Base-by-base conservation (phyloP, 371 early-diverging fungal species). In the Rhizopus sp. region DNA sequence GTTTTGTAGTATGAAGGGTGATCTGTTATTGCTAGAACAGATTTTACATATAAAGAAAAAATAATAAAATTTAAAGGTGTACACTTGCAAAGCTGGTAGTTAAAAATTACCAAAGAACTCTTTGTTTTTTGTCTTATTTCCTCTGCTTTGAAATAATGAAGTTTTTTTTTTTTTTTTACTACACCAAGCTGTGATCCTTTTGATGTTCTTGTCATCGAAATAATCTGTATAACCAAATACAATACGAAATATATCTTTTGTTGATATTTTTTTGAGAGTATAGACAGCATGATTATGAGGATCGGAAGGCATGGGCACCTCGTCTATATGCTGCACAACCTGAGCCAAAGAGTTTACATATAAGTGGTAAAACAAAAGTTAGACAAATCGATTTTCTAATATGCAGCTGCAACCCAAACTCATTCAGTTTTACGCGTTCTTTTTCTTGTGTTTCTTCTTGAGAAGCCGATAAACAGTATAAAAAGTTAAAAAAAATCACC, bases 331-430 rank as follows among this genome's bases (percentile, higher is more conserved):
- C 48, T 48, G 40, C 56, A 56, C 49, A 56, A 56, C 56, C 56
- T 56, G 56, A 56, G 56, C 56, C 56, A 56, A 47, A 48, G 48
- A 56, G 48, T 57, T 44, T 57, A 50, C 44, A 50, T 57, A 50
- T 50, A 50, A 49, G 9, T 46, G 47, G 5, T 49, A 50, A 42
- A 50, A 50, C 32, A 57, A 57, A 57, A 55, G 56, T 47, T 47
- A 55, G 48, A 47, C 48, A 55, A 55, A 55, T 55, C 38, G 48
- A 55, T 55, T 55, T 55, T 47, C 39, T 47, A 47, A 55, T 42
- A 58, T 50, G 45, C 44, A 51, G 51, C 42, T 50, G 15, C 37
- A 51, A 40, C 51, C 58, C 33, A 50, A 50, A 51, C 51, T 50
- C 51, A 58, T 51, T 50, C 51, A 58, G 51, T 58, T 51, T 17